Percentiles rank a stretch among this genome's conserved stretches.
These are phyloP conservation scores for Xylaria sp. DNA, from an alignment of 2,329 filamentous ascomycete species.

Conservation along the genomic window DNA sequence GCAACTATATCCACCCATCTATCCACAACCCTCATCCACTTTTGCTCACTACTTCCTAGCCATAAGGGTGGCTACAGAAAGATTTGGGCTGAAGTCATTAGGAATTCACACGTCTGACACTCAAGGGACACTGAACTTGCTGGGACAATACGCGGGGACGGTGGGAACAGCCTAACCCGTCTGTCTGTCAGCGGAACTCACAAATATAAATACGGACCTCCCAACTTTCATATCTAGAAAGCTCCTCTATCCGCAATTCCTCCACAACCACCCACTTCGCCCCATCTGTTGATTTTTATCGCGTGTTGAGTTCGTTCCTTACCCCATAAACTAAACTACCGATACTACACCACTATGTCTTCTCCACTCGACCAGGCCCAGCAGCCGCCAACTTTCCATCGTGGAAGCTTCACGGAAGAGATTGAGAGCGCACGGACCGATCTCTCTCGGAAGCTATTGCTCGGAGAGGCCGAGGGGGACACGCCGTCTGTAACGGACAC, in stretches of 20 bases:
- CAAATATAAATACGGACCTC: constrained; percentile 26
- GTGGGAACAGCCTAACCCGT: background rate
- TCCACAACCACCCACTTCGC: constrained; percentile 2
- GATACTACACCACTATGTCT: constrained; percentile 30
- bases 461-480: constrained; percentile 25
- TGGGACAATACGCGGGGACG: background rate
- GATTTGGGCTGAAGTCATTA: constrained; percentile 11
- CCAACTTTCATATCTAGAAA: constrained; percentile 8
- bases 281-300: constrained; percentile 35
- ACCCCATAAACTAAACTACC: constrained; percentile 30
- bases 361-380: constrained; percentile 27
- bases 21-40: constrained; percentile 27
- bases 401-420: constrained; percentile 43
- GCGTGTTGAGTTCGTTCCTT: constrained; percentile 46
- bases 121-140: background rate
- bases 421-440: constrained; percentile 41
- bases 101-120: constrained; percentile 4
- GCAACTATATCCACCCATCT: constrained; percentile 23
- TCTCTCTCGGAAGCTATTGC: constrained; percentile 37
- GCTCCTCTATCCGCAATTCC: constrained; percentile 7
- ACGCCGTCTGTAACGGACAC: constrained; percentile 35
- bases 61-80: constrained; percentile 12
- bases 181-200: background rate
- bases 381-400: constrained; percentile 38
- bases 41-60: constrained; percentile 7